These are phyloP conservation scores for Leccinum fibrillosum DNA, from an alignment of 768 basidiomycete species.

Conservation along the genomic window DNA sequence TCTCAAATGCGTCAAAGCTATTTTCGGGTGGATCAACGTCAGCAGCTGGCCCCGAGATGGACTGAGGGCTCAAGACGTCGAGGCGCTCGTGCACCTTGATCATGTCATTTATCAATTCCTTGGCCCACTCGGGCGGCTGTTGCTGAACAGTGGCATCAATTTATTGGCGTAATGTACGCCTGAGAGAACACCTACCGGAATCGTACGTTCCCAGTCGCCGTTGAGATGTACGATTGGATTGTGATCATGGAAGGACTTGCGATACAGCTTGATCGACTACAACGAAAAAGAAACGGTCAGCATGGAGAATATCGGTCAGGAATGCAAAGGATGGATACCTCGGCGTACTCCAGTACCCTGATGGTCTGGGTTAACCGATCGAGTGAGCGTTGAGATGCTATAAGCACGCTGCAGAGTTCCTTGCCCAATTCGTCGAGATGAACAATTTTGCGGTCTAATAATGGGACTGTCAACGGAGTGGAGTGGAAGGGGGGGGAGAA, in stretches of 20 bases:
- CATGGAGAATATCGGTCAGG: not conserved
- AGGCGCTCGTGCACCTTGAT: conserved; percentile 72
- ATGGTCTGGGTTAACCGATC: no score
- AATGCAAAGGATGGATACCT: conserved; percentile 40
- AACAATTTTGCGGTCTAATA: no score
- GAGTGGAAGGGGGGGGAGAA: no score
- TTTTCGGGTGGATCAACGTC: no score
- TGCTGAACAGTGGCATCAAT: conserved; percentile 25
- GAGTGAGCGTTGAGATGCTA: no score
- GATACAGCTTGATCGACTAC: conserved; percentile 68
- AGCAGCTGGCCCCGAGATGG: conserved; percentile 29
- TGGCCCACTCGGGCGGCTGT: conserved; percentile 75
- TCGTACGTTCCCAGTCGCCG: conserved; percentile 34
- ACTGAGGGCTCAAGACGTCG: conserved; percentile 50
- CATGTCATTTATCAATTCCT: conserved; percentile 70
- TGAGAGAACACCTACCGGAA: conserved; percentile 26
- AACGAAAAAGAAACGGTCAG: not conserved
- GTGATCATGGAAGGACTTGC: conserved; percentile 62
- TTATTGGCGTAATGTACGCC: not conserved
- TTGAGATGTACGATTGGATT: conserved; percentile 58
- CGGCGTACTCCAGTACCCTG: conserved; percentile 56
- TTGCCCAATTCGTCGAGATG: no score
- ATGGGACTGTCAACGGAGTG: no score
- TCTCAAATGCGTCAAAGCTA: no score
- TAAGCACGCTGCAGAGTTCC: no score